Evolutionary conservation across 768 basidiomycete genomes (phyloP), one percentile per base, ranked within the genome.

Genomic region (Myochromella boudieri): DNA sequence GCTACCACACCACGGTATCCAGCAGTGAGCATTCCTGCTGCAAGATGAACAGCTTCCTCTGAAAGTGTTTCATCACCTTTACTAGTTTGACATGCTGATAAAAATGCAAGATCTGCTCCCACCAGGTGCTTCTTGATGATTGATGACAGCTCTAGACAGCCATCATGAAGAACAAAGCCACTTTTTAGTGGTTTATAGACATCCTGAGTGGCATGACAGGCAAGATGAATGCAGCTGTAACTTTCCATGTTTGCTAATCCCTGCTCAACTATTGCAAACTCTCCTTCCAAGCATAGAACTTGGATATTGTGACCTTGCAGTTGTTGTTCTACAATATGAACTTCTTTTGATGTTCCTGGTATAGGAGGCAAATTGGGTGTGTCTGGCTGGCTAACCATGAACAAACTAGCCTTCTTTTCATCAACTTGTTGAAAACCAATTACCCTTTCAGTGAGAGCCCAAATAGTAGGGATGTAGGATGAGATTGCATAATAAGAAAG

Each of bases 41-140:
- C 68, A 2, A 77, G 51, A 58, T 76, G 73, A 6, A 76, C 53
- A 0, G 63, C 42, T 49, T 63, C 57, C 12, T 65, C 58, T 12
- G 62, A 31, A 26, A 62, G 52, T 1, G 52, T 48, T 0, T 55
- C 38, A 21, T 64, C 60, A 1, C 72, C 69, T 29, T 51, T 62
- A 0, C 70, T 71, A 4, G 69, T 76, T 45, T 78, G 64, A 47
- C 76, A 78, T 1, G 76, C 75, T 4, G 75, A 75, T 3, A 78
- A 64, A 54, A 75, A 72, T 0, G 68, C 76, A 33, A 77, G 59
- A 31, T 62, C 55, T 21, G 64, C 58, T 46, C 50, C 15, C 7
- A 57, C 55, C 44, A 68, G 40, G 38, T 55, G 32, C 2, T 53
- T 51, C 46, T 26, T 47, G 33, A 66, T 55, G 17, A 68, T 51